Evolutionary conservation across 192 early-diverging fungal species (phyloP), one percentile per base, ranked within the genome.

Genomic region (Neocallimastix lanati): DNA sequence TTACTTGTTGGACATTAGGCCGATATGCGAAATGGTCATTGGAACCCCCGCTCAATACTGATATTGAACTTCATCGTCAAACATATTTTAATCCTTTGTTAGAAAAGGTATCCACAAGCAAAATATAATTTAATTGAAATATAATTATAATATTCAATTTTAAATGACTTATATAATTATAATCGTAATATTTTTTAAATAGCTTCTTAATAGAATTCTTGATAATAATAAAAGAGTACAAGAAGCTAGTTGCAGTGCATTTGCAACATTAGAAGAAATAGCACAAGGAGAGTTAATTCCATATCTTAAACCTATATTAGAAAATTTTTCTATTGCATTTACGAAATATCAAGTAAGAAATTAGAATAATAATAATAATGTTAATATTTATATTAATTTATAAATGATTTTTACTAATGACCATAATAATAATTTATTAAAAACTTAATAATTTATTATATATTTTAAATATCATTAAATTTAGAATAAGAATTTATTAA

Each of bases 181-280:
- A n/a, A n/a, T n/a, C n/a, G n/a, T n/a, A n/a, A n/a, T n/a, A n/a
- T n/a, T n/a, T n/a, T n/a, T 36, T 37, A 78, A 21, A 2, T 79
- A 85, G 80, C 76, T 88, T 16, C 82, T 90, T 90, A 85, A 88
- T 76, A 93, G 91, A 81, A 91, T 96, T 81, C 89, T 95, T 83
- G 95, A 98, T 84, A 95, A 92, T 84, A 98, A 95, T 89, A 99
- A 99, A 87, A 90, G 95, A 50, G 97, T 99, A 16, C 98, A 99
- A 85, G 95, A 99, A 82, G 95, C 97, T 27, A 96, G 92, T 37
- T 98, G 97, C 88, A 93, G 93, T 80, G 95, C 97, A 2, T 93
- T 99, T 81, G 96, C 98, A 18, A 96, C 94, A 16, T 83, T 99
- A 58, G 96, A 98, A 86, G 97, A 98, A 83, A 95, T 95, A 78